Base-by-base conservation (phyloP, 306 rosid species). In the Lathyrus sativus region DNA sequence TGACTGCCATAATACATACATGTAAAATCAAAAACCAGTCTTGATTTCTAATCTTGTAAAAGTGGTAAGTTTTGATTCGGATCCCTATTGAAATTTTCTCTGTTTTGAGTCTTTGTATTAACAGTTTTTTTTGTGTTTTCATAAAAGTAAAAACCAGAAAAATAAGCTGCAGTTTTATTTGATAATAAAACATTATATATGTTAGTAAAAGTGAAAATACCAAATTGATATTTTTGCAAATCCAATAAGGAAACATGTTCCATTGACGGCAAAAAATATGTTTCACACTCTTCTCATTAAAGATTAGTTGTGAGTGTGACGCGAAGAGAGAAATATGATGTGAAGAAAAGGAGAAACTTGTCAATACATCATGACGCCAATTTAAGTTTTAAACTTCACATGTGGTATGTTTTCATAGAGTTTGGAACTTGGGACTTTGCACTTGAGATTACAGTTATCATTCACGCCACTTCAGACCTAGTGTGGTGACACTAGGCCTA, bases 161-260 rank as follows among this genome's bases (percentile, higher is more conserved):
- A 12, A 18, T 24, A 51, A 24, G 7, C 11, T 19, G 39, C 4
- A 10, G 35, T 37, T 51, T 68, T 22, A 37, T 37, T 53, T 51
- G 62, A 24, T 28, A 56, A 29, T 42, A 42, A 26, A 15, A 42
- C 10, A 57, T n/a, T 70, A 15, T 57, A 24, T 15, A 56, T 6
- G 8, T 39, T 28, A 56, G 17, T 26, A 28, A 69, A 55, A 26
- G 29, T 13, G 43, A 26, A n/a, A 39, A 55, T 15, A 12, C 11
- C 41, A 26, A 69, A 24, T 33, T 42, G 74, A 60, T 33, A 4
- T n/a, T 56, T 29, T 69, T 44, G 11, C 29, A 42, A 42, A 68
- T 51, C 49, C 62, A 17, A 19, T 38, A 12, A 51, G 9, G 38
- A 48, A 11, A 19, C 33, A 9, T 53, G 33, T 53, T 53, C 19